These are phyloP conservation scores for Cystobasidium ongulense DNA, from an alignment of 768 basidiomycete genomes.

Conservation along the genomic window DNA sequence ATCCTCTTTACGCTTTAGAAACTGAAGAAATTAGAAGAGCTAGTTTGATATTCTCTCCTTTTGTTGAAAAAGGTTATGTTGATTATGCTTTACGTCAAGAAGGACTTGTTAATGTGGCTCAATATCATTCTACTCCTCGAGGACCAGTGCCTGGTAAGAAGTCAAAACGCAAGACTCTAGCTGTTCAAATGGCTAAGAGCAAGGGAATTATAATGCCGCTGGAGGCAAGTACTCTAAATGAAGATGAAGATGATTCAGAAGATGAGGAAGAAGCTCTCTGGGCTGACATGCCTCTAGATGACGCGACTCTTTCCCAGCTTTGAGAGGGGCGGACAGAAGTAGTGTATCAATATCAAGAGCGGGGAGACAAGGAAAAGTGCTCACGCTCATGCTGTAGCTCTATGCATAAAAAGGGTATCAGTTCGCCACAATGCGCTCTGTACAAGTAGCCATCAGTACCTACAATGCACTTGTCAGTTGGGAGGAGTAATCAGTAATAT, in stretches of 20 bases:
- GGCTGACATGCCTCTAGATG: neutral
- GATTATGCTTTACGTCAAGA: slow-evolving; percentile 15
- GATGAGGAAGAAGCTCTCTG: slow-evolving; percentile 16
- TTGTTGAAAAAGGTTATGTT: neutral
- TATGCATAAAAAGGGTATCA: neutral
- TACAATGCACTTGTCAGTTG: too few species aligned
- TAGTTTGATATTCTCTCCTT: slow-evolving; percentile 15
- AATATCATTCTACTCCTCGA: neutral
- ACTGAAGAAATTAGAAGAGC: slow-evolving; percentile 20
- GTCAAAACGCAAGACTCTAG: neutral
- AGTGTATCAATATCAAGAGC: neutral
- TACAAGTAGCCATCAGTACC: too few species aligned
- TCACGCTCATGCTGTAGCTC: neutral
- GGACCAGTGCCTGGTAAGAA: neutral
- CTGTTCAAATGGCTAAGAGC: neutral
- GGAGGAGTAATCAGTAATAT: too few species aligned
- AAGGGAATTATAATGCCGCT: neutral
- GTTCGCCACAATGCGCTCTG: neutral
- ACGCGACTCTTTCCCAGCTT: neutral
- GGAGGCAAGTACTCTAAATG: neutral
- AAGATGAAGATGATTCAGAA: neutral
- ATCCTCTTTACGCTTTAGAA: neutral
- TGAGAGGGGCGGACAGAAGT: too few species aligned
- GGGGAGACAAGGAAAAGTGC: neutral
- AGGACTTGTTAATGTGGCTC: slow-evolving; percentile 2